Conservation (phyloP, 2,329 filamentous ascomycete genomes). For the Davidsoniella neocaledoniae region DNA sequence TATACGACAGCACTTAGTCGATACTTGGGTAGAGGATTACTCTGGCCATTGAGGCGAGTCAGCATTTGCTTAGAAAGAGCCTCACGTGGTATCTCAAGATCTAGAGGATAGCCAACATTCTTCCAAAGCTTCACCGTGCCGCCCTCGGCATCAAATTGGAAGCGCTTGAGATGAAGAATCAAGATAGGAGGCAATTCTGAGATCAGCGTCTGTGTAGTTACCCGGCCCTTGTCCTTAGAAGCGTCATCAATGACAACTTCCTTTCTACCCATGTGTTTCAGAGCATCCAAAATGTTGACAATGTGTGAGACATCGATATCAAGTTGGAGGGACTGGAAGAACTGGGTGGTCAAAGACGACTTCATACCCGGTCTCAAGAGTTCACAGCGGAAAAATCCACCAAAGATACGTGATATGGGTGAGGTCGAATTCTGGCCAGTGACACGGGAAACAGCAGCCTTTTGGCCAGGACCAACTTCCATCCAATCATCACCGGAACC, state of each 20-base stretch:
- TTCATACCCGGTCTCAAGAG: constrained; percentile 74
- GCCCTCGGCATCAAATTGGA: constrained; percentile 79
- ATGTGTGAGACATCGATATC: constrained; percentile 82
- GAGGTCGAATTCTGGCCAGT: constrained; percentile 62
- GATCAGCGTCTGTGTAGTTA: constrained; percentile 89
- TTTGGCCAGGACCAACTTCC: constrained; percentile 87
- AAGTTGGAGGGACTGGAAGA: constrained; percentile 84
- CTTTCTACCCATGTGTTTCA: constrained; percentile 67
- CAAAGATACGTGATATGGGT: constrained; percentile 87
- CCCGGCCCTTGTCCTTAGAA: constrained; percentile 49
- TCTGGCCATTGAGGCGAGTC: constrained; percentile 45
- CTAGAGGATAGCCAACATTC: constrained; percentile 85
- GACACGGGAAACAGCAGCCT: constrained; percentile 67
- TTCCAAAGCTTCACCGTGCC: constrained; percentile 98
- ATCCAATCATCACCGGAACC: constrained; percentile 55
- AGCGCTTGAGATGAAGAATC: constrained; percentile 90
- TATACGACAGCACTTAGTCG: constrained; percentile 82
- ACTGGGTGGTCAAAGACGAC: constrained; percentile 79
- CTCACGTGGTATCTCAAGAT: constrained; percentile 84
- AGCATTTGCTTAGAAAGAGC: constrained; percentile 65
- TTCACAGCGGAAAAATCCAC: constrained; percentile 78
- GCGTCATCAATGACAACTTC: constrained; percentile 67
- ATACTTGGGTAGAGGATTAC: constrained; percentile 61
- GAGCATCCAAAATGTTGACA: constrained; percentile 78
- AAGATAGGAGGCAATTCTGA: constrained; percentile 81